Percentiles rank a stretch among this genome's conserved stretches.
Conservation (phyloP, 148 eudicot genomes). For the Selenicereus undatus region DNA sequence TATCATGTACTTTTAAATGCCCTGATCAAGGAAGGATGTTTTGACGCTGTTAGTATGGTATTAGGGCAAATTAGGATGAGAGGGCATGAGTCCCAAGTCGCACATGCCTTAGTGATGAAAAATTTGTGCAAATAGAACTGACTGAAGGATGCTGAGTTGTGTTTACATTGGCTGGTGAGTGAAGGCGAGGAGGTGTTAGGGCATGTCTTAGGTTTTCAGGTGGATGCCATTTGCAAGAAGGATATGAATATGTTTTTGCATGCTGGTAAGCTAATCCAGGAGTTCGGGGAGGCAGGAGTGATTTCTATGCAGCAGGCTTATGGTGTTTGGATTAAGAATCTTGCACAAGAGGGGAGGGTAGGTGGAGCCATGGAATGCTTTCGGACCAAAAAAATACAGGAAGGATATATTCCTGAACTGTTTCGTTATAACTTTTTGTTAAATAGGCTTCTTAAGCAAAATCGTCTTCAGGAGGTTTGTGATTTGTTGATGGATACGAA, state of each 20-base stretch:
- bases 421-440: conserved; percentile 57
- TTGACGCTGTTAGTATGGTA: conserved; percentile 46
- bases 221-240: conserved; percentile 56
- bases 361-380: conserved; percentile 63
- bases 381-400: conserved; percentile 27
- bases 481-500: conserved; percentile 84
- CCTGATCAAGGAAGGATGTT: conserved; percentile 49
- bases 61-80: conserved; percentile 48
- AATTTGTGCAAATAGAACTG: conserved; percentile 50
- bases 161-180: conserved; percentile 31
- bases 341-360: conserved; percentile 49
- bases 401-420: conserved; percentile 68
- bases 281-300: conserved; percentile 38
- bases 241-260: conserved; percentile 41
- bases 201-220: conserved; percentile 27
- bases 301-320: conserved; percentile 44
- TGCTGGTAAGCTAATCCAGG: conserved; percentile 53
- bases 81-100: conserved; percentile 41
- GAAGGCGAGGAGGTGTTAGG: conserved; percentile 24
- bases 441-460: conserved; percentile 50
- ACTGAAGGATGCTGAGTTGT: conserved; percentile 58
- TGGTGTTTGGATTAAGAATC: conserved; percentile 57
- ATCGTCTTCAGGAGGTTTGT: conserved; percentile 61
- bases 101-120: conserved; percentile 54
- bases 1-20: conserved; percentile 72